These are phyloP conservation scores for Solanum hybrid DNA, from an alignment of 305 asterid species.

Conservation along the genomic window DNA sequence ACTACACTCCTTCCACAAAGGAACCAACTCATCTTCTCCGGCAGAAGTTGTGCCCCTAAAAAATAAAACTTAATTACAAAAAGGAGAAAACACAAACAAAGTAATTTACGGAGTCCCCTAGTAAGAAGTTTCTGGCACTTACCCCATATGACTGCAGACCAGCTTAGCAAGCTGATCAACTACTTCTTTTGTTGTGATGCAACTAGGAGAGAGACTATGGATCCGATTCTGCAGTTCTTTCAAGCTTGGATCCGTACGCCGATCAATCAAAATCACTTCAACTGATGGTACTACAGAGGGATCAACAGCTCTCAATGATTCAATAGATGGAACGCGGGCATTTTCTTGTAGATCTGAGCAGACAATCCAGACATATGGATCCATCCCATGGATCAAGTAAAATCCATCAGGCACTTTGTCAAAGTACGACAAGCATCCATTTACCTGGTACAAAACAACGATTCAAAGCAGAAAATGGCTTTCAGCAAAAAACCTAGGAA, in stretches of 20 bases:
- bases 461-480: neutral
- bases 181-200: conserved; percentile 62
- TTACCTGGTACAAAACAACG: conserved; percentile 49
- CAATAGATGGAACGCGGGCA: conserved; percentile 85
- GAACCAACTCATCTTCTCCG: conserved; percentile 61
- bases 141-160: conserved; percentile 93
- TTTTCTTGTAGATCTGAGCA: conserved; percentile 83
- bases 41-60: conserved; percentile 52
- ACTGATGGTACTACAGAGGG: conserved; percentile 45
- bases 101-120: conserved; percentile 2
- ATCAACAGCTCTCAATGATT: conserved; percentile 61
- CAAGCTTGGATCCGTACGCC: conserved; percentile 67
- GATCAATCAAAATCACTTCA: conserved; percentile 77
- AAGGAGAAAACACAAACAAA: neutral
- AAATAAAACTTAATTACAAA: conserved; percentile 26
- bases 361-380: conserved; percentile 89
- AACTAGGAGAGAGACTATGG: conserved; percentile 44
- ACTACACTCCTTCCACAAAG: conserved; percentile 77
- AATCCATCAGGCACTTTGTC: conserved; percentile 84
- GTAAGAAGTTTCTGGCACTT: conserved; percentile 27
- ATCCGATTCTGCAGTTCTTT: conserved; percentile 72
- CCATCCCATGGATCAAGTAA: conserved; percentile 85
- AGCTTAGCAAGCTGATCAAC: conserved; percentile 93
- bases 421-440: conserved; percentile 81
- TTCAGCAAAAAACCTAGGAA: neutral